Base-by-base conservation (phyloP, 805 yeast genomes). In the Starmerella scarabaei region DNA sequence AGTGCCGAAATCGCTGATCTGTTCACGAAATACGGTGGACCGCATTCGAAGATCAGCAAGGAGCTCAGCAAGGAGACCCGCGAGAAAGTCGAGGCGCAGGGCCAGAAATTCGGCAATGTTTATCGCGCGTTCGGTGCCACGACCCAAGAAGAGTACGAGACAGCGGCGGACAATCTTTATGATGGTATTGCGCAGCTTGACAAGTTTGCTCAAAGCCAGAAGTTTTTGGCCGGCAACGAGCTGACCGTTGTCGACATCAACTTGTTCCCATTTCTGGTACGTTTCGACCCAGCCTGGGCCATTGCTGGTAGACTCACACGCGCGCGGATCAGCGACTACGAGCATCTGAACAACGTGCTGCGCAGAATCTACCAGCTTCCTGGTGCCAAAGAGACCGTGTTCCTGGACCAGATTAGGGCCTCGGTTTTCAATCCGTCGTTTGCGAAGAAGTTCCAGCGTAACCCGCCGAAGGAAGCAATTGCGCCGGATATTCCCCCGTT, bases 181-280 rank as follows among this genome's bases (percentile, higher is more conserved):
- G 78, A 77, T 0, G 63, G 73, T 1, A 59, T 61, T 8, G 80
- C 77, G 17, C 60, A 80, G 40, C 54, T 47, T 18, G 51, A 55
- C 30, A 48, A 42, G 18, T 35, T 50, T 19, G 44, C 56, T n/a
- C 30, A 37, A 34, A 59, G 62, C 14, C 40, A 47, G 27, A 58
- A 62, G 17, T 80, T 61, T 55, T 60, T 85, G 35, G 56, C 76
- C 7, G 88, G 86, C 4, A 68, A 74, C 41, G 64, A 61, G 34
- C 62, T 86, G 38, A 84, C 95, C 2, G 95, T 84, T 62, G 93
- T 88, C 2, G 97, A 88, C 59, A 66, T 88, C 41, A 68, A 94
- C 48, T 69, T 86, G 30, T 88, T 63, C 62, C 76, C 94, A 17
- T 83, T 95, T 3, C 75, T 88, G 45, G 66, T 83, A 34, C 73